Base-by-base conservation (phyloP, 2,329 filamentous ascomycete species). In the Neofusicoccum cordaticola region DNA sequence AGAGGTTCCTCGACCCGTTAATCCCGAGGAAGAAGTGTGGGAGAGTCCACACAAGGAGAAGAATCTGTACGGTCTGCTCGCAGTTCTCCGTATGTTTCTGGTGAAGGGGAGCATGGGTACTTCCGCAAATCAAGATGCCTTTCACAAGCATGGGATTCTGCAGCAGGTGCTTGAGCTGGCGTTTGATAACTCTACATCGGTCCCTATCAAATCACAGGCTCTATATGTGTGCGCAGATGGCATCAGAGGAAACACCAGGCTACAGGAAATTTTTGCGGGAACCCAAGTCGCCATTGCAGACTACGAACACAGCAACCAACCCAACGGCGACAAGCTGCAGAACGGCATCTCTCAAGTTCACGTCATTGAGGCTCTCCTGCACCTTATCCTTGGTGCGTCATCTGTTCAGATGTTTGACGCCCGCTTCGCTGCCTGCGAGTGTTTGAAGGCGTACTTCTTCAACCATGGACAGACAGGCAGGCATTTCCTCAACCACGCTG, bases 361-460 rank as follows among this genome's bases (percentile, higher is more conserved):
- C 77, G 92, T 99, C 35, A 97, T 99, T 71, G 94, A 98, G 76
- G 95, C 92, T 1, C 82, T 99, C 17, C 82, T 99, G 53, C 92
- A 97, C 70, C 81, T 97, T 48, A 88, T 90, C 0, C 81, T 99
- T 8, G 88, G 88, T 64, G 82, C 90, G 22, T 84, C 89, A 35
- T 81, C 88, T 0, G 79, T 86, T 19, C 84, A 88, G 61, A 83
- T 90, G 41, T 90, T 97, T 69, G 90, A 96, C 75, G 83, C 94
- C 42, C 88, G 95, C 27, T 86, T 93, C 72, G 91, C 94, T 19
- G 93, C 92, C 22, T 95, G 91, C 74, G 90, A 94, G 71, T 96
- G 94, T 72, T 86, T 99, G 67, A 93, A 97, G 76, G 92, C 95
- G 2, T 99, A 99, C 76, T 92, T 97, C 71, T 88, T 86, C 71